phyloP scores from a whole-genome alignment of 352 stramenopile species.

The Phytophthora ramorum region DNA sequence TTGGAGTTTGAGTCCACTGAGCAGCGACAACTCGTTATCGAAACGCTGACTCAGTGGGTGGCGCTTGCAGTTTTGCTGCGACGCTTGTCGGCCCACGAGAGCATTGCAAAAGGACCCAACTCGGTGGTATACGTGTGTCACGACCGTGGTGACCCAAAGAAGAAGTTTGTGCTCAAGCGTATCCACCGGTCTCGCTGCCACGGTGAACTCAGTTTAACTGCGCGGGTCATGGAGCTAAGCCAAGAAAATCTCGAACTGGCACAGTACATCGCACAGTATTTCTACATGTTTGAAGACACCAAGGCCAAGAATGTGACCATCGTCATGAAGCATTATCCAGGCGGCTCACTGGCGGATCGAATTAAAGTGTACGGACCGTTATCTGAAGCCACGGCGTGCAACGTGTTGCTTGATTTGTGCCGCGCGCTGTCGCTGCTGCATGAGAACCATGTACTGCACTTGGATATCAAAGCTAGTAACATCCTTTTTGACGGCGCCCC shows the following conservation, averaged over 20 bases:
- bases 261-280: slow-evolving; percentile 58
- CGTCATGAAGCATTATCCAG: slow-evolving; percentile 69
- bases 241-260: slow-evolving; percentile 35
- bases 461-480: slow-evolving; percentile 74
- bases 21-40: slow-evolving; percentile 55
- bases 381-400: slow-evolving; percentile 41
- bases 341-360: slow-evolving; percentile 59
- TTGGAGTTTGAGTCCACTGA: slow-evolving; percentile 54
- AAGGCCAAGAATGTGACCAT: slow-evolving; percentile 58
- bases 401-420: slow-evolving; percentile 55
- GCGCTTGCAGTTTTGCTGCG: slow-evolving; percentile 61
- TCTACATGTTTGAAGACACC: slow-evolving; percentile 66
- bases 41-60: slow-evolving; percentile 64
- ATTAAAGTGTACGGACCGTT: slow-evolving; percentile 45
- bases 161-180: slow-evolving; percentile 59
- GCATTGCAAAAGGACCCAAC: slow-evolving; percentile 56
- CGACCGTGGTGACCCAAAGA: slow-evolving; percentile 34
- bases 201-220: slow-evolving; percentile 55
- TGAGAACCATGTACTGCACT: slow-evolving; percentile 57
- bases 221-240: slow-evolving; percentile 40
- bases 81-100: slow-evolving; percentile 50
- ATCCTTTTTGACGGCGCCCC: slow-evolving; percentile 63
- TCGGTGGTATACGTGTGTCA: slow-evolving; percentile 65
- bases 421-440: slow-evolving; percentile 57
- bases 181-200: slow-evolving; percentile 43